phyloP scores from a whole-genome alignment of 2,329 filamentous ascomycete genomes.

The Xylaria multiplex region DNA sequence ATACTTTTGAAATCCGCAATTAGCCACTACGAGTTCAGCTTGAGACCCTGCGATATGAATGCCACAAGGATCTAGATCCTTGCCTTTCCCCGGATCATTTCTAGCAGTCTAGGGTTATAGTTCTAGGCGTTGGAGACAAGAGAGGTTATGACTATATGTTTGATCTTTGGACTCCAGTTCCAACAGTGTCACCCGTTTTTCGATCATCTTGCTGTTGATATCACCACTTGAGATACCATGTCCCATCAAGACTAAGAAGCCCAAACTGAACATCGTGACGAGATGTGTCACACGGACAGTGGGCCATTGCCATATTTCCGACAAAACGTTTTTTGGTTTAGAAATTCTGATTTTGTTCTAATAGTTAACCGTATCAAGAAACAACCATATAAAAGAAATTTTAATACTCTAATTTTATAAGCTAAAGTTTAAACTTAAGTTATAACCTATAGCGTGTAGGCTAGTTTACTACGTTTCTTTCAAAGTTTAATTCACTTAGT shows the following conservation, averaged over 20 bases:
- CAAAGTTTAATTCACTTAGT: too few species aligned
- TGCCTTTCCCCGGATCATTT: neutral
- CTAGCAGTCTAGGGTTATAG: neutral
- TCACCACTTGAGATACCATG: neutral
- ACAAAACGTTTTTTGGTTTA: too few species aligned
- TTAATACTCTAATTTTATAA: too few species aligned
- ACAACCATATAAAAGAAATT: too few species aligned
- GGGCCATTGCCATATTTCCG: too few species aligned
- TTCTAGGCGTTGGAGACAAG: neutral
- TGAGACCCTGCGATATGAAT: neutral
- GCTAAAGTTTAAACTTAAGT: too few species aligned
- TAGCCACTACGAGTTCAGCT: neutral
- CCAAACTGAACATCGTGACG: constrained; percentile 7
- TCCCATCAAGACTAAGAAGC: constrained; percentile 6
- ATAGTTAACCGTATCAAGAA: too few species aligned
- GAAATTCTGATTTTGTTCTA: too few species aligned
- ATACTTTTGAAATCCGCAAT: neutral
- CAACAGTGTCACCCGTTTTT: neutral
- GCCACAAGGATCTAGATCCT: constrained; percentile 10
- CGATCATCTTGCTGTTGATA: neutral
- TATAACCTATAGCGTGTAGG: too few species aligned
- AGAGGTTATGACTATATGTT: neutral
- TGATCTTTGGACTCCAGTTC: too few species aligned
- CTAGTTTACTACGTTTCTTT: too few species aligned
- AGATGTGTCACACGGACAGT: too few species aligned